These are phyloP conservation scores for Hemileccinum rubropunctum DNA, from an alignment of 768 basidiomycete species.

Conservation along the genomic window DNA sequence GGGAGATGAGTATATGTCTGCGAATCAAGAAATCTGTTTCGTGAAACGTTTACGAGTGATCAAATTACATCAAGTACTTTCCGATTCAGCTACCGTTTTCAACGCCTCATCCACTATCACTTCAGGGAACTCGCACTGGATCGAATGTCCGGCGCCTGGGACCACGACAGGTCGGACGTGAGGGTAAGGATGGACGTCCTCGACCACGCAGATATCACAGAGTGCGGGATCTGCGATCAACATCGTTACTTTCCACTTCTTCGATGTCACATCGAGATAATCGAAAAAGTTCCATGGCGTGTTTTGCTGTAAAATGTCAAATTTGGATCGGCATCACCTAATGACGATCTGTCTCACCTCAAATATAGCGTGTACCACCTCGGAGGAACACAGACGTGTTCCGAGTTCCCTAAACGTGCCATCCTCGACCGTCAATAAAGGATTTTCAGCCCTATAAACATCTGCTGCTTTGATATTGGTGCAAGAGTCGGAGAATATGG, in stretches of 20 bases:
- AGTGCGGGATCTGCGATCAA: constrained; percentile 19
- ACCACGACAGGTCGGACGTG: constrained; percentile 10
- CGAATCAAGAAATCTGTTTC: no score
- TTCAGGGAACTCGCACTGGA: constrained; percentile 27
- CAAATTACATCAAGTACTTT: no score
- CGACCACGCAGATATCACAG: neutral
- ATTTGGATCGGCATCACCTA: neutral
- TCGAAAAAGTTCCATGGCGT: constrained; percentile 19
- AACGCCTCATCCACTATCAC: constrained; percentile 18
- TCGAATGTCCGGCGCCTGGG: constrained; percentile 20
- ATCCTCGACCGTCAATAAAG: constrained; percentile 14
- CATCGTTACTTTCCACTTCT: constrained; percentile 12
- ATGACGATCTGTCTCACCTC: neutral
- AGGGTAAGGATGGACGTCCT: constrained; percentile 17
- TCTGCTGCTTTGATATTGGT: neutral
- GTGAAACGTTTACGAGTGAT: no score
- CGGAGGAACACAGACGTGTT: constrained; percentile 10
- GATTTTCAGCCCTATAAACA: constrained; percentile 1
- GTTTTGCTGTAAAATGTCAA: constrained; percentile 8
- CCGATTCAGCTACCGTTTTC: constrained; percentile 4
- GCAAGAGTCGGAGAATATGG: neutral
- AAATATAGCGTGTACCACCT: neutral
- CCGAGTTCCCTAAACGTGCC: constrained; percentile 6
- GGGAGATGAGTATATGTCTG: no score
- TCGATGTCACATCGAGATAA: neutral